Evolutionary conservation across 208 protist genomes (phyloP).

Genomic region (Acanthamoeba divionensis): DNA sequence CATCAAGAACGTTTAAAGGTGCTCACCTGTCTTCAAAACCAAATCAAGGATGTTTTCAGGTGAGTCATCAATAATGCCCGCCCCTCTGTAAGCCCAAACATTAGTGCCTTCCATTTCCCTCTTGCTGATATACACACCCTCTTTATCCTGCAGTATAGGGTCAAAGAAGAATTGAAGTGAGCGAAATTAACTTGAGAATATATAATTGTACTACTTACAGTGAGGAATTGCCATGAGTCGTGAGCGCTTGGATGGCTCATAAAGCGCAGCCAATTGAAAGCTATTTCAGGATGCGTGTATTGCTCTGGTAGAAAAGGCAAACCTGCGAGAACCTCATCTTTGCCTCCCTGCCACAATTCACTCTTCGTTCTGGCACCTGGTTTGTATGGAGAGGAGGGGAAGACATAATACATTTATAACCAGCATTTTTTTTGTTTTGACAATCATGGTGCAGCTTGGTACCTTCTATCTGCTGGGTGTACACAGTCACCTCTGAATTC

Average conservation of each 20-base stretch:
- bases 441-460: too few relatives aligned
- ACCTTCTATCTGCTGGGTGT: too few relatives aligned
- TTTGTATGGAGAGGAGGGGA: too few relatives aligned
- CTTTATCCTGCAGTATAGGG: not conserved
- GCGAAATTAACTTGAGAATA: too few relatives aligned
- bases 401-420: too few relatives aligned
- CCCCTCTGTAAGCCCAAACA: too few relatives aligned
- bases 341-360: too few relatives aligned
- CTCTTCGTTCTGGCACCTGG: too few relatives aligned
- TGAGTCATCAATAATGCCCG: not conserved
- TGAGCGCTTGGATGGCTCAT: not conserved
- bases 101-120: not conserved
- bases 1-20: too few relatives aligned
- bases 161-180: not conserved
- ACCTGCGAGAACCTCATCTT: too few relatives aligned
- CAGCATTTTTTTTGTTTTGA: too few relatives aligned
- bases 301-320: not conserved
- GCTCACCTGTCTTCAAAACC: not conserved
- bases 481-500: too few relatives aligned
- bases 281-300: not conserved
- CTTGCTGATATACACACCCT: not conserved
- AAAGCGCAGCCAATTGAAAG: not conserved
- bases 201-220: not conserved
- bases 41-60: not conserved
- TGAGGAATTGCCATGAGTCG: slow-evolving; percentile 8